Base-by-base conservation (phyloP, 345 rosid genomes). In the Pistacia atlantica region DNA sequence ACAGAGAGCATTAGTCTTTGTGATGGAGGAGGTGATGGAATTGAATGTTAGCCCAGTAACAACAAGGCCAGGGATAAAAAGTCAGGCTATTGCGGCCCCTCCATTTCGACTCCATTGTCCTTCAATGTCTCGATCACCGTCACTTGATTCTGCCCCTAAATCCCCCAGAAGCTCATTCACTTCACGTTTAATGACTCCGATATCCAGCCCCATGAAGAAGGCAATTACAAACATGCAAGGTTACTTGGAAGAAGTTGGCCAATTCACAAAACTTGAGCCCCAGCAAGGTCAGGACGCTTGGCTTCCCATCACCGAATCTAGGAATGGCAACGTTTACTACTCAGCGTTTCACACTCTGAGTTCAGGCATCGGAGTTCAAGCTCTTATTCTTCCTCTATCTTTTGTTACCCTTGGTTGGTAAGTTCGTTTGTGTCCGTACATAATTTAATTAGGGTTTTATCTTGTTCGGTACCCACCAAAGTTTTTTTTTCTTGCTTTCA, bases 241-340 rank as follows among this genome's bases (percentile, higher is more conserved):
- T 37, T 80, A 75, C 84, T 58, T 88, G 49, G 89, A 86, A 66
- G 88, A 83, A 71, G 86, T 85, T 37, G 89, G 86, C 17, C 79
- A 82, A 11, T 84, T 87, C 80, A 90, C 86, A 75, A 85, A 78
- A 83, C 83, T 86, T 59, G 81, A 85, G 68, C 85, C 90, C 1
- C 91, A 84, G 51, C 90, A 88, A 28, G 80, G 77, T 22, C 91
- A 84, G 51, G 91, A 88, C 35, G 79, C 79, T 31, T 88, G 93
- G 93, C 91, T 90, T 76, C 93, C 93, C 52, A 85, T 88, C 14
- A 90, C 93, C 11, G 90, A 90, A 79, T 90, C 93, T 0, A 84
- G 91, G 76, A 84, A 79, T 51, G 91, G 93, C 22, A 88, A 90
- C 78, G 76, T 83, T 4, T 85, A 79, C 67, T 86, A 86, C 82